These are phyloP conservation scores for Pilasporangium apinafurcum DNA, from an alignment of 352 stramenopile genomes.

Conservation along the genomic window DNA sequence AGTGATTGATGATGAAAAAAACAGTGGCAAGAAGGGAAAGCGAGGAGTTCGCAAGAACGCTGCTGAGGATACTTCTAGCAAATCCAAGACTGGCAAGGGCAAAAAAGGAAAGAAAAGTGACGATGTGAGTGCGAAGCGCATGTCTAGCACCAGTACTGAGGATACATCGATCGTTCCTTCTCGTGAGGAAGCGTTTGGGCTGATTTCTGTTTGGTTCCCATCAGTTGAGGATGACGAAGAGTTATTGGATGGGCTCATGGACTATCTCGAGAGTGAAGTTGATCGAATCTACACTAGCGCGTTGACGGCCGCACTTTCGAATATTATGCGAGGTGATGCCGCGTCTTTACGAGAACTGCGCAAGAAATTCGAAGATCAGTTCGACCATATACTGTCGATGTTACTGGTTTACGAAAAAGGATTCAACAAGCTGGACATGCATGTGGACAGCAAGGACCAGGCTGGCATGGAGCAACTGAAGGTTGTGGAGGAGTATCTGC, in stretches of 20 bases:
- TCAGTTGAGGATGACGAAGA: conserved; percentile 60
- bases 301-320: conserved; percentile 46
- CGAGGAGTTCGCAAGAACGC: conserved; percentile 20
- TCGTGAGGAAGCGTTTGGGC: conserved; percentile 25
- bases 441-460: conserved; percentile 43
- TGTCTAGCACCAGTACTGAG: neutral
- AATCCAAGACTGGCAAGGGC: conserved; percentile 37
- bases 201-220: conserved; percentile 43
- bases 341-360: conserved; percentile 57
- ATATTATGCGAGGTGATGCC: conserved; percentile 67
- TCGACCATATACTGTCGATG: conserved; percentile 51
- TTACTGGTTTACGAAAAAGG: conserved; percentile 59
- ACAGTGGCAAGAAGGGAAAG: conserved; percentile 28
- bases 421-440: conserved; percentile 57
- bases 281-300: conserved; percentile 43
- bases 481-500: conserved; percentile 40
- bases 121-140: conserved; percentile 5
- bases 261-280: conserved; percentile 34
- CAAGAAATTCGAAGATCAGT: conserved; percentile 70
- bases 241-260: conserved; percentile 46
- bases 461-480: conserved; percentile 37
- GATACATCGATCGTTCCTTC: conserved; percentile 42
- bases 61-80: conserved; percentile 15
- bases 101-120: conserved; percentile 34
- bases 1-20: conserved; percentile 5